Evolutionary conservation across 306 rosid species (phyloP).

Genomic region (Lathyrus oleraceus): DNA sequence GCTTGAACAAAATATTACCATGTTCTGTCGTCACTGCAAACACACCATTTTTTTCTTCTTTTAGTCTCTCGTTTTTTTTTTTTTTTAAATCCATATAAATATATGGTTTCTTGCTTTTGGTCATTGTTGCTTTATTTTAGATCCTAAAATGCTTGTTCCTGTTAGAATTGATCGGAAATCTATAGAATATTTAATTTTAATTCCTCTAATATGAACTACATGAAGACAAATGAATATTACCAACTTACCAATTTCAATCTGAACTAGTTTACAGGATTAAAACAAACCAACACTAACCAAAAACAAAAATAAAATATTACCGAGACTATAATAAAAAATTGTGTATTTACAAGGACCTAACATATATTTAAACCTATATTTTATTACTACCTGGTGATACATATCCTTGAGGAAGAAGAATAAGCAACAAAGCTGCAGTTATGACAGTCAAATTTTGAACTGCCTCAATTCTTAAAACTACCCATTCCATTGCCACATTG

Average conservation of each 20-base stretch:
- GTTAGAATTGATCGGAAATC: no score
- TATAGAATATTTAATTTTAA: no score
- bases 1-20: background rate
- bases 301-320: no score
- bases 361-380: background rate
- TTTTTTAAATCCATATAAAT: background rate
- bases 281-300: no score
- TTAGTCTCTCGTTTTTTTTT: background rate
- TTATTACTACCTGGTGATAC: conserved; percentile 57
- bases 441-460: conserved; percentile 72
- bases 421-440: conserved; percentile 45
- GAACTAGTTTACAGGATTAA: no score
- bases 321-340: no score
- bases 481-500: conserved; percentile 68
- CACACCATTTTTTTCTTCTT: background rate
- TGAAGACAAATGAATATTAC: no score
- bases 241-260: no score
- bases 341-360: background rate
- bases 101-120: no score
- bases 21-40: background rate
- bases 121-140: no score
- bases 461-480: conserved; percentile 59
- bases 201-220: no score
- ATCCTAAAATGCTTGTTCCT: no score
- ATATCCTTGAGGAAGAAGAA: conserved; percentile 52